Evolutionary conservation across 805 yeast genomes (phyloP), one percentile per base, ranked within the genome.

Genomic region (Blastobotrys parvus): DNA sequence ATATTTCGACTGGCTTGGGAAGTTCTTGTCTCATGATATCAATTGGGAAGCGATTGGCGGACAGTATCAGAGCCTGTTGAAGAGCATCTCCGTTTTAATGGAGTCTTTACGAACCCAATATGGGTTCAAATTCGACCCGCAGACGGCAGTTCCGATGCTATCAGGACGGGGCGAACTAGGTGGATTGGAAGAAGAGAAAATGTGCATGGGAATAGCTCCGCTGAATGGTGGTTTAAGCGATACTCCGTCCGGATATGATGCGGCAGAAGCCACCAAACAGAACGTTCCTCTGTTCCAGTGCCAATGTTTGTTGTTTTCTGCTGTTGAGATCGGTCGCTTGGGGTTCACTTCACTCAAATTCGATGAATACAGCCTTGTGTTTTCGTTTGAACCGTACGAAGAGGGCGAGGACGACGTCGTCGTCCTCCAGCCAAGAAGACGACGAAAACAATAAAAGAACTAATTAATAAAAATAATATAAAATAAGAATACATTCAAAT

Each of bases 291-390:
- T 19, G 29, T 39, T 42, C 19, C 47, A 41, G 18, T 19, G 37
- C 16, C 51, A 48, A 25, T 45, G 51, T 21, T 25, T 48, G 4
- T 16, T 45, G 32, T 48, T 43, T 27, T 39, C 43, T 16, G 46
- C 49, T 8, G 29, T 44, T n/a, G 47, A 45, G 34, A 29, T 43
- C 16, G 16, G 38, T 16, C 36, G 39, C 5, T 25, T 35, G 10
- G 41, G 33, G 13, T 30, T 29, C 35, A 45, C 40, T 17, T 31
- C 11, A 30, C 38, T 45, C 31, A 37, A 29, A 19, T 41, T 38
- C 33, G 47, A 45, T 22, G 23, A 18, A 13, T 10, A 32, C 21
- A 13, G 21, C 20, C 17, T 32, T 16, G 20, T 32, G 13, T 25
- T 22, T 36, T 13, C 31, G 4, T 6, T 3, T 6, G 39, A 39